Conservation (phyloP, 148 eudicot species). For the Rhododendron ovatum region DNA sequence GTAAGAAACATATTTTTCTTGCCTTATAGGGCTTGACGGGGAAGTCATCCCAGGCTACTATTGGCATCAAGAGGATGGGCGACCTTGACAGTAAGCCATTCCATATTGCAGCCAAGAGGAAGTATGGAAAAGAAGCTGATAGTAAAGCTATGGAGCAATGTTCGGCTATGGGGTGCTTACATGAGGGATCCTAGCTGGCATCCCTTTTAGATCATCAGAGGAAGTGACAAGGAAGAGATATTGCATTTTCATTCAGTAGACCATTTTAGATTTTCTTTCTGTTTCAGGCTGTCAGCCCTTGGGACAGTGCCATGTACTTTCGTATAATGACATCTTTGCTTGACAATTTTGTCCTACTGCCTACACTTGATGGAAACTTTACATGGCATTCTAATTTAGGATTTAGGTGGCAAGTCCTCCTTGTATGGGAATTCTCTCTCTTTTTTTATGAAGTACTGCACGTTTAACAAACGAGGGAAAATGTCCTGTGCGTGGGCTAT, state of each 20-base stretch:
- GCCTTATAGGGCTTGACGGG: slow-evolving; percentile 20
- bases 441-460: neutral
- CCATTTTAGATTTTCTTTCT: neutral
- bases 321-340: neutral
- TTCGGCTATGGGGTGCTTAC: slow-evolving; percentile 42
- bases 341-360: neutral
- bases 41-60: slow-evolving; percentile 19
- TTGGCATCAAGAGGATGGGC: slow-evolving; percentile 59
- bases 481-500: neutral
- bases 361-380: too few species aligned
- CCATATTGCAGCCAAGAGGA: slow-evolving; percentile 27
- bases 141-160: slow-evolving; percentile 32
- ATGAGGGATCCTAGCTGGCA: slow-evolving; percentile 51
- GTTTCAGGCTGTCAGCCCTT: neutral
- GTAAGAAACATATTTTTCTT: neutral
- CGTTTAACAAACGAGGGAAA: neutral
- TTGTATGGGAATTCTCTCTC: neutral
- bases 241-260: neutral
- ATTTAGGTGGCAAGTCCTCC: too few species aligned
- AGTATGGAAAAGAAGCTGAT: slow-evolving; percentile 22
- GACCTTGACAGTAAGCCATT: slow-evolving; percentile 43
- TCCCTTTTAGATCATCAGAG: slow-evolving; percentile 39
- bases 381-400: too few species aligned
- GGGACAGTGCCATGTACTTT: neutral
- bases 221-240: slow-evolving; percentile 26